phyloP scores from a whole-genome alignment of 208 protist species.

The Wallacemonas collosoma region DNA sequence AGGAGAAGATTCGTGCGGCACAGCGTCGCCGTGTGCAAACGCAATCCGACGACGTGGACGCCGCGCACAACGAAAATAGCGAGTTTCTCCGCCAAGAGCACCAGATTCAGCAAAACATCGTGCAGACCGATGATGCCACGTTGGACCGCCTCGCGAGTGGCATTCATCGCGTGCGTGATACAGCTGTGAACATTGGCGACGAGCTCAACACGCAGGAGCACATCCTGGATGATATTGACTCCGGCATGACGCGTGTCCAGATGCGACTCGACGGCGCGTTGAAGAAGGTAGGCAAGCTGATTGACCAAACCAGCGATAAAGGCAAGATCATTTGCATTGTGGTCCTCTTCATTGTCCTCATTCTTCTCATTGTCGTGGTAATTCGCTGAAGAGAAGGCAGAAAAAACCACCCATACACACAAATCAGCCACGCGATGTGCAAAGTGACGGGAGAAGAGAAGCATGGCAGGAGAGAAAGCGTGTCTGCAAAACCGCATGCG shows the following conservation, averaged over 20 bases:
- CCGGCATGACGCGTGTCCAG: slow-evolving; percentile 73
- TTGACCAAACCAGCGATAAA: slow-evolving; percentile 78
- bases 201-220: slow-evolving; percentile 85
- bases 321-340: slow-evolving; percentile 83
- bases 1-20: slow-evolving; percentile 45
- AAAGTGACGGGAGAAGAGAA: too few species aligned
- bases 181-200: slow-evolving; percentile 69
- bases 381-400: slow-evolving; percentile 29
- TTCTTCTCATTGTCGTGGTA: slow-evolving; percentile 68
- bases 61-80: slow-evolving; percentile 46
- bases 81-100: slow-evolving; percentile 74
- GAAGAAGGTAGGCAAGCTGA: slow-evolving; percentile 71
- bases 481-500: too few species aligned
- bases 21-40: slow-evolving; percentile 43
- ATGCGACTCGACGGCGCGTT: slow-evolving; percentile 66
- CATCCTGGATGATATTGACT: slow-evolving; percentile 78
- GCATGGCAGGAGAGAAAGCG: too few species aligned
- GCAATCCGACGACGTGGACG: slow-evolving; percentile 25
- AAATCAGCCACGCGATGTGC: too few species aligned
- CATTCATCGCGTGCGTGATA: slow-evolving; percentile 70
- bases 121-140: slow-evolving; percentile 70
- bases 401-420: neutral
- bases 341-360: slow-evolving; percentile 70
- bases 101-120: slow-evolving; percentile 53
- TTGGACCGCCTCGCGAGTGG: slow-evolving; percentile 71